Conservation (phyloP, 75 land plant genomes). For the Pinus taeda region DNA sequence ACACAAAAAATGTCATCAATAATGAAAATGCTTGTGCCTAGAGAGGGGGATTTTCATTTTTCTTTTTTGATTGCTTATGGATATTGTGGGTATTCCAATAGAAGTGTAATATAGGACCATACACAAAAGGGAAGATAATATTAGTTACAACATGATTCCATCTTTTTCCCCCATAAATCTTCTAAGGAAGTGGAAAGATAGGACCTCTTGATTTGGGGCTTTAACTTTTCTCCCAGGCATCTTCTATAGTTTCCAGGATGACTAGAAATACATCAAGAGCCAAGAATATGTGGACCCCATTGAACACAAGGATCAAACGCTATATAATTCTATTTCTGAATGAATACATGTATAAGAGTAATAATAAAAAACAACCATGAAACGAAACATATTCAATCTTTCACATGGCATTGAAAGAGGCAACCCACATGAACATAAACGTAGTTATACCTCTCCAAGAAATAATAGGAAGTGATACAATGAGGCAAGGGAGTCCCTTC, state of each 20-base stretch:
- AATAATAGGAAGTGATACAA: slow-evolving; percentile 35
- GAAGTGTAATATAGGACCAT: slow-evolving; percentile 33
- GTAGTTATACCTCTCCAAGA: slow-evolving; percentile 27
- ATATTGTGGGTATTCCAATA: not conserved
- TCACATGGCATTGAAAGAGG: slow-evolving; percentile 42
- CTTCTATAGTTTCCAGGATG: slow-evolving; percentile 17
- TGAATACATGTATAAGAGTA: slow-evolving; percentile 6
- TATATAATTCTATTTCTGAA: slow-evolving; percentile 8
- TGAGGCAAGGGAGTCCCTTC: no score
- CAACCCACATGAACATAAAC: slow-evolving; percentile 65
- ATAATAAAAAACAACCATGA: slow-evolving; percentile 19
- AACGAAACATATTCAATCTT: not conserved
- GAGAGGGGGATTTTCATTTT: not conserved
- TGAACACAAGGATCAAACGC: slow-evolving; percentile 21
- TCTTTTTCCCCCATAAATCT: slow-evolving; percentile 78
- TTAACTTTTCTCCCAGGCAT: slow-evolving; percentile 39
- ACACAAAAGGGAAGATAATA: slow-evolving; percentile 55
- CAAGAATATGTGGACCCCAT: slow-evolving; percentile 36
- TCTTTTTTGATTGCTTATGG: not conserved
- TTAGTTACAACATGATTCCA: slow-evolving; percentile 68
- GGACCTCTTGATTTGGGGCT: slow-evolving; percentile 60
- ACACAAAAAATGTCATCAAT: slow-evolving; percentile 27
- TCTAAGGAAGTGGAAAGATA: slow-evolving; percentile 59
- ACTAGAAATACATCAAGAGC: slow-evolving; percentile 32
- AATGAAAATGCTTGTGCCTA: slow-evolving; percentile 18